phyloP scores from a whole-genome alignment of 768 basidiomycete genomes.

The Pleurotus tuoliensis region DNA sequence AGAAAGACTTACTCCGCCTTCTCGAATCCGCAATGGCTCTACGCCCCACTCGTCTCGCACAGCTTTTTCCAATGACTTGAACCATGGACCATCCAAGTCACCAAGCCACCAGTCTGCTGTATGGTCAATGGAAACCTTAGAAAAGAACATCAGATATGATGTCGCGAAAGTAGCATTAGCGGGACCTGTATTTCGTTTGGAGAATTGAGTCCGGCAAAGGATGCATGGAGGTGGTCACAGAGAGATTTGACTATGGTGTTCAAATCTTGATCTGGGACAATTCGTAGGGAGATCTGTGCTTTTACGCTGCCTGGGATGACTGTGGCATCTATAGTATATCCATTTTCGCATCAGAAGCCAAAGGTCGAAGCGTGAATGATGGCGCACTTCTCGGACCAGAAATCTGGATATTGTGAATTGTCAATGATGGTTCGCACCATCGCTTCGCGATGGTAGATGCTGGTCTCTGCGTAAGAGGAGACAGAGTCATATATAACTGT shows the following conservation, averaged over 20 bases:
- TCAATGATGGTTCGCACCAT: constrained; percentile 90
- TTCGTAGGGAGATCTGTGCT: constrained; percentile 85
- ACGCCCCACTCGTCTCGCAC: constrained; percentile 86
- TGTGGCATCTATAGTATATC: constrained; percentile 57
- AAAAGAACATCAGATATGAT: not conserved
- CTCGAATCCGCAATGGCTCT: constrained; percentile 82
- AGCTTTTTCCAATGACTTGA: constrained; percentile 78
- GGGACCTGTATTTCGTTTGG: constrained; percentile 71
- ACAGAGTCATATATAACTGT: constrained; percentile 63
- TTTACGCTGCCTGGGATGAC: constrained; percentile 84
- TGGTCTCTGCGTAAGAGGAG: constrained; percentile 63
- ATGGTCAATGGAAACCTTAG: constrained; percentile 78
- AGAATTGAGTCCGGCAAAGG: constrained; percentile 59
- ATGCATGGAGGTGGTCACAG: constrained; percentile 48
- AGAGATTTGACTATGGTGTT: constrained; percentile 63
- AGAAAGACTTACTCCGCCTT: constrained; percentile 73
- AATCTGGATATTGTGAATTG: constrained; percentile 79
- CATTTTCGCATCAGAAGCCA: not conserved
- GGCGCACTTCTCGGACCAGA: constrained; percentile 73
- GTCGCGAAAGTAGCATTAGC: constrained; percentile 1
- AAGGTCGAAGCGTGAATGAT: not conserved
- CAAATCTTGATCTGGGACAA: constrained; percentile 91
- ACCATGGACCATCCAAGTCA: constrained; percentile 79
- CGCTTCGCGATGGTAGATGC: constrained; percentile 67
- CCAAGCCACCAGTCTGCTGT: constrained; percentile 97